These are phyloP conservation scores for Amanita inopinata DNA, from an alignment of 768 basidiomycete species.

Conservation along the genomic window DNA sequence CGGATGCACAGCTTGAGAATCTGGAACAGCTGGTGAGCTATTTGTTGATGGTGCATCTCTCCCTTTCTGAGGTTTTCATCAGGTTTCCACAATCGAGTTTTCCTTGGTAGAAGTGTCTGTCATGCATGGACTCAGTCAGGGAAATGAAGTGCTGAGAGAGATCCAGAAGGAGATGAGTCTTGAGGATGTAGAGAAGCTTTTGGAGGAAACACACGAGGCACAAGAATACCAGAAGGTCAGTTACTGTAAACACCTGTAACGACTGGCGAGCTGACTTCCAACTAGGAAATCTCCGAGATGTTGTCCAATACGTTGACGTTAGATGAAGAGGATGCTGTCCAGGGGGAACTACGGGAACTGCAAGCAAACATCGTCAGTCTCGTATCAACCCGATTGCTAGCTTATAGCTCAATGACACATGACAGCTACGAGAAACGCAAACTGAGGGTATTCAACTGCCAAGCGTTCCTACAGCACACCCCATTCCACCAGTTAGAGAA, in stretches of 20 bases:
- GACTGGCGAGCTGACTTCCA: slow-evolving; percentile 6
- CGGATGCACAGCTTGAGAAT: slow-evolving; percentile 82
- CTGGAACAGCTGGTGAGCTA: slow-evolving; percentile 73
- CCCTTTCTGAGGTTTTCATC: background rate
- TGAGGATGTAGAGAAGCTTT: slow-evolving; percentile 86
- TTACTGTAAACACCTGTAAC: background rate
- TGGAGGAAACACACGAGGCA: slow-evolving; percentile 91
- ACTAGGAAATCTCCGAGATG: slow-evolving; percentile 86
- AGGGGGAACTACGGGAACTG: slow-evolving; percentile 65
- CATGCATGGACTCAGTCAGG: slow-evolving; percentile 85
- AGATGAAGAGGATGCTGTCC: slow-evolving; percentile 93
- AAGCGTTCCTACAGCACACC: slow-evolving; percentile 39
- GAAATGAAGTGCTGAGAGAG: slow-evolving; percentile 87
- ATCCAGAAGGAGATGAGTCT: slow-evolving; percentile 91
- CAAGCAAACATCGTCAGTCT: slow-evolving; percentile 52
- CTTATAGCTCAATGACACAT: slow-evolving; percentile 7
- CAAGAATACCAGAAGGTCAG: slow-evolving; percentile 80
- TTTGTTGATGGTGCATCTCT: background rate
- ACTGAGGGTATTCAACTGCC: slow-evolving; percentile 35
- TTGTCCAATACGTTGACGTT: slow-evolving; percentile 70
- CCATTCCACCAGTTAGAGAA: slow-evolving; percentile 20
- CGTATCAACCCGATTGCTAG: background rate
- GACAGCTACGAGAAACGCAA: slow-evolving; percentile 23
- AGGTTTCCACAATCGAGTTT: slow-evolving; percentile 98
- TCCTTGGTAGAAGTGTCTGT: slow-evolving; percentile 90